Base-by-base conservation (phyloP, 2,329 filamentous ascomycete species). In the Trichoderma sp. region DNA sequence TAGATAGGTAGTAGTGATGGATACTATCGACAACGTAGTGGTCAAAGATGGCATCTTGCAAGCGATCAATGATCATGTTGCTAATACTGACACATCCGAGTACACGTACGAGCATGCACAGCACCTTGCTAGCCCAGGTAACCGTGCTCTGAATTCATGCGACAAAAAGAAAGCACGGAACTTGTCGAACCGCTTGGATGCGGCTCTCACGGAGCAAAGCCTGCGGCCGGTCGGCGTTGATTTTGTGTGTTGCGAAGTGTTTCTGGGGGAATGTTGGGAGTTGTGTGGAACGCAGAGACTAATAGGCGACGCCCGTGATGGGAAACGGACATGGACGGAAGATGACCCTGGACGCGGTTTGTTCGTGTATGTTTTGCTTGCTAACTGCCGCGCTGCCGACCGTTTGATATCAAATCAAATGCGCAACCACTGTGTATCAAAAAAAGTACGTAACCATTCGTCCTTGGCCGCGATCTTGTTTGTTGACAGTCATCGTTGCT, bases 211-310 rank as follows among this genome's bases (percentile, higher is more conserved):
- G 47, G 58, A 45, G 48, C n/a, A 52, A 10, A 52, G 44, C 47
- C 58, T 43, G 58, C 58, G 58, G 48, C 43, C 48, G 28, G 26
- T 19, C 30, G 30, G 9, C 15, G 12, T 44, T 50, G 30, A 60
- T 28, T 51, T 28, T 30, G 45, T 30, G 45, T 60, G 45, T 60
- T 30, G 15, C 6, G 41, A 7, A 28, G 7, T 9, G 26, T 26
- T 19, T 7, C 51, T 58, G 41, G 56, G 43, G 7, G 43, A n/a
- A 50, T 41, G 57, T 60, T 60, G 57, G 47, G 58, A 28, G 7
- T 28, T 10, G 24, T 58, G 48, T 54, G 59, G 59, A 54, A 62
- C 59, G 59, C 59, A 45, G 58, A 28, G 28, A 19, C 17, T 14
- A 39, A 10, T 41, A 9, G 24, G 48, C 48, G n/a, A 9, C 48